Percentiles rank a stretch among this genome's conserved stretches.
These are phyloP conservation scores for Apiospora arundinis DNA, from an alignment of 2,329 filamentous ascomycete genomes.

Conservation along the genomic window DNA sequence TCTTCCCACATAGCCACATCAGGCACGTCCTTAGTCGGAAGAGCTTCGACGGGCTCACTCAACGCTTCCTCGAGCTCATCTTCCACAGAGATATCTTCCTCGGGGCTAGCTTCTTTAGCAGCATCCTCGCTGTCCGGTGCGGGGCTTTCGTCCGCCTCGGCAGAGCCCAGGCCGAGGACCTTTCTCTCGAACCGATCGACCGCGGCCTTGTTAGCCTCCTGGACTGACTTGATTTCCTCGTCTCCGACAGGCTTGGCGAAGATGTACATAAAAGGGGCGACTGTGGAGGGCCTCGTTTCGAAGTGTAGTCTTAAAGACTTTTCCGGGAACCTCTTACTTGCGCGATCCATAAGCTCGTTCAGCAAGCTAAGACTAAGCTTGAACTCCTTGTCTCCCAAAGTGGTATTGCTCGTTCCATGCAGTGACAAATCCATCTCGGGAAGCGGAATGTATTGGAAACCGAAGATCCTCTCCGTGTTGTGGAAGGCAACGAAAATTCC, in stretches of 20 bases:
- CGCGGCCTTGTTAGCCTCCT: conserved; percentile 67
- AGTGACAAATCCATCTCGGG: conserved; percentile 87
- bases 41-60: conserved; percentile 27
- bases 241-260: conserved; percentile 86
- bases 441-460: conserved; percentile 92
- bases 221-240: conserved; percentile 75
- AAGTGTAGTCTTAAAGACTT: conserved; percentile 81
- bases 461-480: conserved; percentile 94
- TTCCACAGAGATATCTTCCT: conserved; percentile 28
- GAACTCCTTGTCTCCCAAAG: conserved; percentile 84
- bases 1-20: conserved; percentile 57
- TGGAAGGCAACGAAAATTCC: conserved; percentile 97
- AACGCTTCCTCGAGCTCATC: conserved; percentile 32
- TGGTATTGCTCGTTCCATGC: conserved; percentile 74
- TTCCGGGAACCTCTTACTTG: conserved; percentile 76
- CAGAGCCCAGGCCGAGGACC: conserved; percentile 58
- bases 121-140: conserved; percentile 31
- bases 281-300: conserved; percentile 68
- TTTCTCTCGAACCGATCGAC: conserved; percentile 73
- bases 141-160: conserved; percentile 35
- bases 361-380: conserved; percentile 78
- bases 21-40: conserved; percentile 31
- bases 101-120: conserved; percentile 37
- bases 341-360: conserved; percentile 79
- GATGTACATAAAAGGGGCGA: conserved; percentile 78